phyloP scores from a whole-genome alignment of 78 protist species.

The Isochrysis galbana region DNA sequence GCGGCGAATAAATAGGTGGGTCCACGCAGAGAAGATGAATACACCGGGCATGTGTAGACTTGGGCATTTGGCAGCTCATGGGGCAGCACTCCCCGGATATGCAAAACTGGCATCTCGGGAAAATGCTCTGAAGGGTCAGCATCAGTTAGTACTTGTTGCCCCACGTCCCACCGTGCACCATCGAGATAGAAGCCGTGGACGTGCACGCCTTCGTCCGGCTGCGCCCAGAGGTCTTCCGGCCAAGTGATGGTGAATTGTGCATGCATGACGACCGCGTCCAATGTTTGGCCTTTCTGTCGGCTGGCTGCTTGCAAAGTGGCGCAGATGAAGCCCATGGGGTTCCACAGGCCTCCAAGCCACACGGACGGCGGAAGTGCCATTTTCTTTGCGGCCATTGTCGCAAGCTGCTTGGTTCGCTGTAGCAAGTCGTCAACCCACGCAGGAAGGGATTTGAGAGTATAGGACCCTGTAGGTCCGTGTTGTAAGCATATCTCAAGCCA shows the following conservation, averaged over 20 bases:
- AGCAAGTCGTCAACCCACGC: conserved; percentile 56
- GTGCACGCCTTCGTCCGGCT: conserved; percentile 70
- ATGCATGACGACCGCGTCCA: conserved; percentile 54
- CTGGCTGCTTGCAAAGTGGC: conserved; percentile 66
- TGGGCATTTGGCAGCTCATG: background rate
- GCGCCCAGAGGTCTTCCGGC: background rate
- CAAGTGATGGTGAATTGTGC: conserved; percentile 41
- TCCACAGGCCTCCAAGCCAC: conserved; percentile 62
- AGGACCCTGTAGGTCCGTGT: background rate
- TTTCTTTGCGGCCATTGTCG: background rate
- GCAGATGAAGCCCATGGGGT: conserved; percentile 68
- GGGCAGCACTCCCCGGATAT: conserved; percentile 51
- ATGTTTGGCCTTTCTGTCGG: conserved; percentile 44
- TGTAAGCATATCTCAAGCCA: conserved; percentile 19
- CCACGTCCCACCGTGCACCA: conserved; percentile 70
- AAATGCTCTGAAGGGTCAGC: conserved; percentile 55
- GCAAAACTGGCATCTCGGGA: conserved; percentile 71
- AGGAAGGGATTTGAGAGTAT: conserved; percentile 32
- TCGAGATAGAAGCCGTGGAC: conserved; percentile 74
- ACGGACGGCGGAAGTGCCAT: conserved; percentile 47
- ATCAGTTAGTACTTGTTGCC: conserved; percentile 44
- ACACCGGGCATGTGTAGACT: conserved; percentile 76
- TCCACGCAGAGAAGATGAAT: conserved; percentile 55
- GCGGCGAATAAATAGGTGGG: conserved; percentile 65
- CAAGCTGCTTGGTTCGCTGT: conserved; percentile 16